Conservation (phyloP, 2,329 filamentous ascomycete genomes). For the Aspergillus eucalypticola region DNA sequence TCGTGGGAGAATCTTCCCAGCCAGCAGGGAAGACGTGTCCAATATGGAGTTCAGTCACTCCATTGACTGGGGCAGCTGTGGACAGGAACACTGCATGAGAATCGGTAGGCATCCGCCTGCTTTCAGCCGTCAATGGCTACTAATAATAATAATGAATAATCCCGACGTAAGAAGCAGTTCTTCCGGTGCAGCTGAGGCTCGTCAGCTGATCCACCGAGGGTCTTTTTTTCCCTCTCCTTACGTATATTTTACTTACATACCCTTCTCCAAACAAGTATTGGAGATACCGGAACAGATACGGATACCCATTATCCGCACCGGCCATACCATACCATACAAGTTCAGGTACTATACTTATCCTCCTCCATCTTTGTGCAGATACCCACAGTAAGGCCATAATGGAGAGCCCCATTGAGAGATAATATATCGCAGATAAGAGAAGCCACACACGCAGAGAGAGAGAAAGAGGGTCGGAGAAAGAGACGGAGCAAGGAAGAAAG, state of each 20-base stretch:
- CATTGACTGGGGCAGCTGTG: not conserved
- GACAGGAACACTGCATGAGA: not conserved
- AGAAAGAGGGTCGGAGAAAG: no score
- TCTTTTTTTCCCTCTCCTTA: not conserved
- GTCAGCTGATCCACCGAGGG: not conserved
- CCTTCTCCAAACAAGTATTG: not conserved
- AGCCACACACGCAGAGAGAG: no score
- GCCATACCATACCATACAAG: not conserved
- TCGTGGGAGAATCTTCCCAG: not conserved
- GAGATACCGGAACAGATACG: not conserved
- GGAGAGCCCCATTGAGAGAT: not conserved
- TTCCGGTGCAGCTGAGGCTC: not conserved
- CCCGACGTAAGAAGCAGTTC: not conserved
- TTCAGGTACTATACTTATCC: not conserved
- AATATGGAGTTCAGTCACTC: not conserved
- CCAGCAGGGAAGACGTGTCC: not conserved
- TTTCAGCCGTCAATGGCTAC: not conserved
- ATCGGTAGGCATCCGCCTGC: not conserved
- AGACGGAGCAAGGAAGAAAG: not conserved
- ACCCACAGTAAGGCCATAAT: not conserved
- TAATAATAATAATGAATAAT: no score
- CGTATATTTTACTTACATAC: not conserved
- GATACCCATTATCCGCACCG: not conserved
- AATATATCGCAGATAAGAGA: not conserved
- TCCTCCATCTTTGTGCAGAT: not conserved